Conservation (phyloP, 345 rosid species). For the Eucalyptus sideroxylon region DNA sequence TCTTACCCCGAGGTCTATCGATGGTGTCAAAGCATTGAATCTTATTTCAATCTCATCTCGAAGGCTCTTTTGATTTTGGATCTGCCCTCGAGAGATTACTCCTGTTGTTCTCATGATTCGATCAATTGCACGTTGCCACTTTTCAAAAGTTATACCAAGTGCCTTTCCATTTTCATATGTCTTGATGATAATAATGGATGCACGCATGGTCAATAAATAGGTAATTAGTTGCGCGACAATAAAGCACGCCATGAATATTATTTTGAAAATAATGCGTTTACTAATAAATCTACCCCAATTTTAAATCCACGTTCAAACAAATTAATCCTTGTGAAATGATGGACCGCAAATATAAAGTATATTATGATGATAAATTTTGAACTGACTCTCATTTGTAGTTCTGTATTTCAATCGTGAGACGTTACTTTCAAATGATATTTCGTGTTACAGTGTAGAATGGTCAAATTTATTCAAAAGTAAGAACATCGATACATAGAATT, state of each 20-base stretch:
- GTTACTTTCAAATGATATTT: too few species aligned
- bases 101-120: not conserved
- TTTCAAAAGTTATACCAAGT: not conserved
- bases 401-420: too few species aligned
- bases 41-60: not conserved
- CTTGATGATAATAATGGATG: not conserved
- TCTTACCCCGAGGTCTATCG: not conserved
- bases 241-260: not conserved
- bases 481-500: not conserved
- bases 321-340: not conserved
- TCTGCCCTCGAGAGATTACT: not conserved
- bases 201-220: not conserved
- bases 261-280: not conserved
- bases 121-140: not conserved
- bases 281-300: not conserved
- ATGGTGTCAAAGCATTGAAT: not conserved
- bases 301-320: not conserved
- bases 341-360: fast-evolving
- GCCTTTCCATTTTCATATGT: not conserved
- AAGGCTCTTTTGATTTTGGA: not conserved
- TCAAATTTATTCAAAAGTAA: too few species aligned
- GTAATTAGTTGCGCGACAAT: not conserved
- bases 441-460: fast-evolving
- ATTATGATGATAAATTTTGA: not conserved
- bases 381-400: not conserved